These are phyloP conservation scores for Fusarium pininemorale DNA, from an alignment of 2,329 filamentous ascomycete genomes.

Conservation along the genomic window DNA sequence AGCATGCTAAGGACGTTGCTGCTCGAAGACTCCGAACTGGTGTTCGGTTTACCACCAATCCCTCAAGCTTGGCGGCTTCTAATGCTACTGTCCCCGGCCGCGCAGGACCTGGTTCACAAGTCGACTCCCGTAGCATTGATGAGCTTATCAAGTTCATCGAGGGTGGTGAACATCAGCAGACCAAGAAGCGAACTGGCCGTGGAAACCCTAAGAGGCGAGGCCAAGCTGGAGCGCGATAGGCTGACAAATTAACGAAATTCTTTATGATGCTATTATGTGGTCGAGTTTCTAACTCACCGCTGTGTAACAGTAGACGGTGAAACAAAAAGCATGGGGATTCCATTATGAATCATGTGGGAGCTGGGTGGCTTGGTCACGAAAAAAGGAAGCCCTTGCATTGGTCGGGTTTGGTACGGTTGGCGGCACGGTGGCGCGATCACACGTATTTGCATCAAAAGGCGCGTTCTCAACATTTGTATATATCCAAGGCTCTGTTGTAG, in stretches of 20 bases:
- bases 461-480: slow-evolving; percentile 37
- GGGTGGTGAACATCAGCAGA: slow-evolving; percentile 67
- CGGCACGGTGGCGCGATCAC: slow-evolving; percentile 22
- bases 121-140: slow-evolving; percentile 88
- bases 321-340: slow-evolving; percentile 31
- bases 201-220: slow-evolving; percentile 67
- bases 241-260: slow-evolving; percentile 14
- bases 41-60: slow-evolving; percentile 68
- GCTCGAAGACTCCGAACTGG: slow-evolving; percentile 75
- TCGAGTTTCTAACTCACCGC: slow-evolving; percentile 23
- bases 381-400: slow-evolving; percentile 12
- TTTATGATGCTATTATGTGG: slow-evolving; percentile 22
- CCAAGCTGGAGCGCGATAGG: slow-evolving; percentile 36
- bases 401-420: slow-evolving; percentile 27
- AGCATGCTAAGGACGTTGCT: slow-evolving; percentile 89
- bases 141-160: slow-evolving; percentile 96
- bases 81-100: slow-evolving; percentile 48
- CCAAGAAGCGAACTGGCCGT: slow-evolving; percentile 65
- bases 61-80: slow-evolving; percentile 40
- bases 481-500: slow-evolving; percentile 30
- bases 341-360: slow-evolving; percentile 30
- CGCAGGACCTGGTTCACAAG: slow-evolving; percentile 44
- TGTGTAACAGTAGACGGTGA: slow-evolving; percentile 35
- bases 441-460: slow-evolving; percentile 41
- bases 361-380: slow-evolving; percentile 15